Evolutionary conservation across 2,329 filamentous ascomycete species (phyloP), one percentile per base, ranked within the genome.

Genomic region (Calcarisporium arbuscula): DNA sequence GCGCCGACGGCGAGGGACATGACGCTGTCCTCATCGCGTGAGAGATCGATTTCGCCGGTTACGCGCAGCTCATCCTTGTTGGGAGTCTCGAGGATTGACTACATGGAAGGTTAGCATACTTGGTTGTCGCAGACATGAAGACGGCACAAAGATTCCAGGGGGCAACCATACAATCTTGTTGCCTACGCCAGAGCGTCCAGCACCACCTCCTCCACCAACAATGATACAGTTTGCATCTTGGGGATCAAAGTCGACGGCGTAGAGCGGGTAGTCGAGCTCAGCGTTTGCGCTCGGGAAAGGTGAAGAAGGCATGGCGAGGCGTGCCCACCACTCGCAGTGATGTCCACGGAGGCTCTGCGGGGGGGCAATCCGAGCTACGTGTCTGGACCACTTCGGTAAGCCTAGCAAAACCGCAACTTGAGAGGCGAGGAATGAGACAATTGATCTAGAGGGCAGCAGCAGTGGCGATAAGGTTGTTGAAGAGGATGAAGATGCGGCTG

Each of bases 161-260:
- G 25, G 25, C 31, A 30, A 18, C 66, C 80, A 53, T 62, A 84
- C 84, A 52, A 95, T 87, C 61, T 87, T 87, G 67, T 95, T 95
- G 37, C 80, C 79, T 16, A 95, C 85, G 28, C 87, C 88, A 46
- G 77, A 87, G 45, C 78, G 77, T 31, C 84, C 80, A 44, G 85
- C 80, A 32, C 90, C 90, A 45, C 90, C 90, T 42, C 90, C 90
- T 34, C 90, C 90, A 40, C 82, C 87, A 23, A 95, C 85, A 8
- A 95, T 66, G 17, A 95, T 69, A 44, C 80, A 80, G 43, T 75
- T 75, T 40, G 81, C 73, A 64, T 94, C 80, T 51, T 82, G 74
- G 33, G 83, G 85, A 54, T 94, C 87, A 59, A 94, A 95, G 53
- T 88, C 88, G 56, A 87, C 84, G 36, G 83, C 79, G 59, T 88